A percentile compares a stretch with the other conserved stretches of the same genome.
Evolutionary conservation across 116 monocot genomes (phyloP).

Genomic region (Trichopus zeylanicus): DNA sequence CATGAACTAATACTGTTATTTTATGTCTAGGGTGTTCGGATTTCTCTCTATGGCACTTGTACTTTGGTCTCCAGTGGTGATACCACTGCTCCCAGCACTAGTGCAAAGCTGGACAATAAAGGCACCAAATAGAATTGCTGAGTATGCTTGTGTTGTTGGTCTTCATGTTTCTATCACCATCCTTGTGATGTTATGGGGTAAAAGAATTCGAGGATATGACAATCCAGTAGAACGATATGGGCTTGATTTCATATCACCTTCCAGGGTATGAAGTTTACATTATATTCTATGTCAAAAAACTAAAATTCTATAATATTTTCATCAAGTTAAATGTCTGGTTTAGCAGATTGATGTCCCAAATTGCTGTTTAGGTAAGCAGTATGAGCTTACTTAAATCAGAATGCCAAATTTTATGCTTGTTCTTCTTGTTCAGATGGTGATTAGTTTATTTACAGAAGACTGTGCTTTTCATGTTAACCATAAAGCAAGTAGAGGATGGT

Average conservation of each 20-base stretch:
- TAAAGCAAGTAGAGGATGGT: no score
- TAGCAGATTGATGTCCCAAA: no score
- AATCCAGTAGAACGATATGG: conserved; percentile 86
- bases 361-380: no score
- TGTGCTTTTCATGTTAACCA: no score
- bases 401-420: no score
- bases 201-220: conserved; percentile 85
- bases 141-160: conserved; percentile 56
- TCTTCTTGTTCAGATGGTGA: no score
- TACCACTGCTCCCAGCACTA: conserved; percentile 79
- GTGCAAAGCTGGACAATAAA: conserved; percentile 63
- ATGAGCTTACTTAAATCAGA: no score
- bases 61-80: conserved; percentile 89
- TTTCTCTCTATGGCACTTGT: conserved; percentile 75
- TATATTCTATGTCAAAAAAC: no score
- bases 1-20: neutral
- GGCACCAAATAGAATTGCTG: conserved; percentile 44
- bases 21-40: conserved; percentile 57
- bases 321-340: no score
- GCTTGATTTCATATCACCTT: conserved; percentile 33
- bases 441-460: no score
- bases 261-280: conserved; percentile 39
- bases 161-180: conserved; percentile 58
- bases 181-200: conserved; percentile 81
- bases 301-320: no score